These are phyloP conservation scores for Backusella westeae DNA, from an alignment of 192 early-diverging fungal genomes.

Conservation along the genomic window DNA sequence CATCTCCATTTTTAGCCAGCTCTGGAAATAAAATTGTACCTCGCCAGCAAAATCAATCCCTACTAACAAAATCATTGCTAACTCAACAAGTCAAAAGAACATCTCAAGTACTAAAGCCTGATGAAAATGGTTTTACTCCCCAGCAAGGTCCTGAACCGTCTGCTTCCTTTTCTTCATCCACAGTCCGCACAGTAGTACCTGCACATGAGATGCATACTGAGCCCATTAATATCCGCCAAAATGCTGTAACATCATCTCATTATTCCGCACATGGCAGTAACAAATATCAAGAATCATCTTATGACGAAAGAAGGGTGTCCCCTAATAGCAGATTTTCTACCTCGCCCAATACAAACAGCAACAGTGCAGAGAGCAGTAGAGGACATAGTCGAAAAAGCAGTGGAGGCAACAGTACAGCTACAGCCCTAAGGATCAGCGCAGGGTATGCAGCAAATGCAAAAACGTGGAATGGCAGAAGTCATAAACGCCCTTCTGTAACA, in stretches of 20 bases:
- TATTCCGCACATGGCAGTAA: neutral
- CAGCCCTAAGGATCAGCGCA: neutral
- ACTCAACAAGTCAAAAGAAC: neutral
- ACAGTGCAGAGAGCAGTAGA: neutral
- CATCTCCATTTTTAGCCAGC: neutral
- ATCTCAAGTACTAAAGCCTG: neutral
- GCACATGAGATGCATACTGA: neutral
- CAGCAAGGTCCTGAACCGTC: constrained; percentile 20
- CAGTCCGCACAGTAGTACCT: constrained; percentile 27
- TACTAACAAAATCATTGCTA: neutral
- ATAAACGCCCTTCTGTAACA: constrained; percentile 4
- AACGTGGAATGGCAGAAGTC: constrained; percentile 5
- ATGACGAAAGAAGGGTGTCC: neutral
- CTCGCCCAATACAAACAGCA: neutral
- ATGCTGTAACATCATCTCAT: constrained; percentile 2
- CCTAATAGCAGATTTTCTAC: constrained; percentile 4
- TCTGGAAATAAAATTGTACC: neutral
- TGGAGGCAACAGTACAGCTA: constrained; percentile 11
- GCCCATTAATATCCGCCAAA: neutral
- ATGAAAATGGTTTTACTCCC: neutral
- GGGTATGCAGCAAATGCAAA: constrained; percentile 4
- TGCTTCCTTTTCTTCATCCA: constrained; percentile 30
- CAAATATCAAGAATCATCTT: neutral
- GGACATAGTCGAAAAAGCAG: constrained; percentile 9
- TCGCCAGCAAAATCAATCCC: constrained; percentile 16